Conservation (phyloP, 192 early-diverging fungal genomes). For the Linderina pennispora region DNA sequence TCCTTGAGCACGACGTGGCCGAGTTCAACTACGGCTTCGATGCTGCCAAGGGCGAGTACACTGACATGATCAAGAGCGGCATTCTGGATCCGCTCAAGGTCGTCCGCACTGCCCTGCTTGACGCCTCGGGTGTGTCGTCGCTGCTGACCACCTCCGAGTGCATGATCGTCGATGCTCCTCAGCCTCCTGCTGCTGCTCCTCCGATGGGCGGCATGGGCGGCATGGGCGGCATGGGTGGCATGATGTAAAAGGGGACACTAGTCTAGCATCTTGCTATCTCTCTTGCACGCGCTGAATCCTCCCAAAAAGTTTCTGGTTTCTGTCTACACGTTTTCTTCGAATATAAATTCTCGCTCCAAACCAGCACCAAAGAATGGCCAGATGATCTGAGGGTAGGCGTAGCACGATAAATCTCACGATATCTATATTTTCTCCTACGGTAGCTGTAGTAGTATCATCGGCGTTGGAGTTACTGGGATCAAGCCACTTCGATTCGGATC, state of each 20-base stretch:
- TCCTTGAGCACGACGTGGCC: constrained; percentile 69
- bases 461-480: too few species aligned
- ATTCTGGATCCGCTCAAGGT: constrained; percentile 99
- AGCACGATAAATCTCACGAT: too few species aligned
- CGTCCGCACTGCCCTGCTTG: constrained; percentile 94
- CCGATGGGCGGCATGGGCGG: constrained; percentile 62
- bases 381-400: too few species aligned
- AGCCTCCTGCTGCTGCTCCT: constrained; percentile 55
- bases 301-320: too few species aligned
- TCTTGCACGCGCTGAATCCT: too few species aligned
- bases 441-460: too few species aligned
- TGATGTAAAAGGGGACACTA: constrained; percentile 36
- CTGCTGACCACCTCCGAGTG: constrained; percentile 97
- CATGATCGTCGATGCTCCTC: constrained; percentile 95
- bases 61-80: constrained; percentile 95
- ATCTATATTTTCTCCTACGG: too few species aligned
- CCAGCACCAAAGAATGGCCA: too few species aligned
- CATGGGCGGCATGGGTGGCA: constrained; percentile 58
- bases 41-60: constrained; percentile 86
- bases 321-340: too few species aligned
- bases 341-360: too few species aligned
- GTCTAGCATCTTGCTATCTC: too few species aligned
- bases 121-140: constrained; percentile 95
- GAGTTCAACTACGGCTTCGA: constrained; percentile 95
- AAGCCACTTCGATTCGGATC: too few species aligned